phyloP scores from a whole-genome alignment of 177 flowering plant genomes.

The Tripterygium wilfordii region DNA sequence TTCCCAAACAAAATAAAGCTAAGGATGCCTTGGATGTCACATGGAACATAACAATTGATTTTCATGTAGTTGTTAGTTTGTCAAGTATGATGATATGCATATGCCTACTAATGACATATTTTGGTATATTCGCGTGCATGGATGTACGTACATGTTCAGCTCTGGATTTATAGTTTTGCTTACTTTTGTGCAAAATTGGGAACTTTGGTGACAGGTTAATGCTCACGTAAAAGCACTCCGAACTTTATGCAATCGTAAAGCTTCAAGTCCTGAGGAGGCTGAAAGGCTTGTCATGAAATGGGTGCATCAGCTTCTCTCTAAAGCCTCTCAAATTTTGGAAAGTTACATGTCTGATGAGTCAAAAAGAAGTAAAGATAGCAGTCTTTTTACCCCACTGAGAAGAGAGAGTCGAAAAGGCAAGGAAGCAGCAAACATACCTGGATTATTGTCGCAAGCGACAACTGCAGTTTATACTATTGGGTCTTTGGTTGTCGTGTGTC shows the following conservation, averaged over 20 bases:
- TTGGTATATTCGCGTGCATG: no score
- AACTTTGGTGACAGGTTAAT: constrained; percentile 79
- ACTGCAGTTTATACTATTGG: constrained; percentile 85
- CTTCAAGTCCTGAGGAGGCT: constrained; percentile 50
- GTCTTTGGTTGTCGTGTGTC: constrained; percentile 68
- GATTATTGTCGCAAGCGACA: constrained; percentile 32
- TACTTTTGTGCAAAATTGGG: no score
- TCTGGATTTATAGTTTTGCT: no score
- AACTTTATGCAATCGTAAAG: constrained; percentile 81
- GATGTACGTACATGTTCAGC: no score
- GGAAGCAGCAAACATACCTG: constrained; percentile 22
- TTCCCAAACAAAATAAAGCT: no score
- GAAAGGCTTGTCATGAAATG: constrained; percentile 62
- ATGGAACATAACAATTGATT: no score
- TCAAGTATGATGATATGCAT: no score
- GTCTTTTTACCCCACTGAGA: constrained; percentile 59
- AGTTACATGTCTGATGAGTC: constrained; percentile 39
- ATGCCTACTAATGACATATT: no score
- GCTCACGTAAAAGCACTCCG: constrained; percentile 92
- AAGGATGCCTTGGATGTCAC: no score
- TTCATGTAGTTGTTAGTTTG: no score
- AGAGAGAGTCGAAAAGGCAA: constrained; percentile 28
- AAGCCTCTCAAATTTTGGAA: constrained; percentile 57
- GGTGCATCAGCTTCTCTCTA: constrained; percentile 59
- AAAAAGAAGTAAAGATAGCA: constrained; percentile 25